Conservation (phyloP, 768 basidiomycete species). For the Crassisporium funariophilum region DNA sequence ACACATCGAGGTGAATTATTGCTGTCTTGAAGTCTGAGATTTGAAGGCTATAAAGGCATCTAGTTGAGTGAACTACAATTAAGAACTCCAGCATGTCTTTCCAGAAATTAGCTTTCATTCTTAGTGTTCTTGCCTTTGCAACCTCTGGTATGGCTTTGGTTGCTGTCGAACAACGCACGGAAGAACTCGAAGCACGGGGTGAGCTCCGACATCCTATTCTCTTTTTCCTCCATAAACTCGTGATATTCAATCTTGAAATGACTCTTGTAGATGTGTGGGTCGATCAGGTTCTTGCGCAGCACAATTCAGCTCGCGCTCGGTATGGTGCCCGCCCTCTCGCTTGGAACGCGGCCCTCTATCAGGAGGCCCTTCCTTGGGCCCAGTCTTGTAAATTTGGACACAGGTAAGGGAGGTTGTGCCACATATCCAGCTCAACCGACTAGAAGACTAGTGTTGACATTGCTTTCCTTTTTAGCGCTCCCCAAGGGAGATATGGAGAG, state of each 20-base stretch:
- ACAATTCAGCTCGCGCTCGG: constrained; percentile 20
- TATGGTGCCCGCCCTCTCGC: constrained; percentile 23
- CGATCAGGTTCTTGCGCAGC: constrained; percentile 15
- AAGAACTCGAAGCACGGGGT: neutral
- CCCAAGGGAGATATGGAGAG: constrained; percentile 22
- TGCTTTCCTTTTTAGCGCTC: constrained; percentile 1
- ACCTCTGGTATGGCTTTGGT: neutral
- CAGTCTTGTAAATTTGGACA: constrained; percentile 25
- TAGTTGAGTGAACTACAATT: too few relatives aligned
- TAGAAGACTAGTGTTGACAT: too few relatives aligned
- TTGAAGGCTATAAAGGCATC: too few relatives aligned
- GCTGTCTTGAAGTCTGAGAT: too few relatives aligned
- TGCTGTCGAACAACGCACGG: neutral
- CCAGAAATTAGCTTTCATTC: neutral
- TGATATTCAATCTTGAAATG: too few relatives aligned
- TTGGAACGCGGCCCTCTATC: constrained; percentile 20
- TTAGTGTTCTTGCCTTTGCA: neutral
- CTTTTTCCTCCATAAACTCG: neutral
- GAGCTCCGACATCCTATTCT: neutral
- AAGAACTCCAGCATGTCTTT: neutral
- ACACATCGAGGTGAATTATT: too few relatives aligned
- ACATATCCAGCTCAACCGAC: too few relatives aligned
- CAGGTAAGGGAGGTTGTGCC: too few relatives aligned
- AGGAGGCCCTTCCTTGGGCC: constrained; percentile 18
- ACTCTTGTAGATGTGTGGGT: constrained; percentile 17